Percentiles rank a stretch among this genome's conserved stretches.
phyloP scores from a whole-genome alignment of 225 moss, liverwort and hornwort genomes.

The Rhytidiadelphus loreus region DNA sequence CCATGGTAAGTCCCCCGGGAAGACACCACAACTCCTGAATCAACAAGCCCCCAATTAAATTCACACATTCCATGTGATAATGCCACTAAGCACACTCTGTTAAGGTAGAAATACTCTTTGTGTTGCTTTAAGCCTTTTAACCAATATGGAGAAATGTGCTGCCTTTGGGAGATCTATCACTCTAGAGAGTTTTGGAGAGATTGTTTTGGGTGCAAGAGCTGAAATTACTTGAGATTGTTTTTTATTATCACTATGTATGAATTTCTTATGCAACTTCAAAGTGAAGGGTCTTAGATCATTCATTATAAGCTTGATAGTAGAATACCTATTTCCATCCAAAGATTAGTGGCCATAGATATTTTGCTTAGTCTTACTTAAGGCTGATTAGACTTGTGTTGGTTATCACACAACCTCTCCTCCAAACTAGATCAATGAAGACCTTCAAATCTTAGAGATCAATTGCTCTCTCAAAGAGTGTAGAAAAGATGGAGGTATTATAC shows the following conservation, averaged over 20 bases:
- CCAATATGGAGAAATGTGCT: not conserved
- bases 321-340: not conserved
- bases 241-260: not conserved
- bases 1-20: not conserved
- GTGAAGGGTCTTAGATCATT: not conserved
- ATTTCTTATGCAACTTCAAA: not conserved
- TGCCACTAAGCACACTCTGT: not conserved
- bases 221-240: not conserved
- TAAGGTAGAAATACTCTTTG: not conserved
- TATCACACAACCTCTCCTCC: not conserved
- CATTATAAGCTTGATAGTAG: not conserved
- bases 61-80: not conserved
- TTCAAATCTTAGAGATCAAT: not conserved
- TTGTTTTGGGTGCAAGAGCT: not conserved
- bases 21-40: not conserved
- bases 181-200: not conserved
- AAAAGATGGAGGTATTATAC: not conserved
- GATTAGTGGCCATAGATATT: not conserved
- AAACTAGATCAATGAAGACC: not conserved
- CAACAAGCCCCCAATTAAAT: not conserved
- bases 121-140: not conserved
- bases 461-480: too few relatives aligned
- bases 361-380: not conserved
- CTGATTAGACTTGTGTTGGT: not conserved
- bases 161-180: not conserved